These are phyloP conservation scores for Karstenula rhodostoma DNA, from an alignment of 2,329 filamentous ascomycete species.

Conservation along the genomic window DNA sequence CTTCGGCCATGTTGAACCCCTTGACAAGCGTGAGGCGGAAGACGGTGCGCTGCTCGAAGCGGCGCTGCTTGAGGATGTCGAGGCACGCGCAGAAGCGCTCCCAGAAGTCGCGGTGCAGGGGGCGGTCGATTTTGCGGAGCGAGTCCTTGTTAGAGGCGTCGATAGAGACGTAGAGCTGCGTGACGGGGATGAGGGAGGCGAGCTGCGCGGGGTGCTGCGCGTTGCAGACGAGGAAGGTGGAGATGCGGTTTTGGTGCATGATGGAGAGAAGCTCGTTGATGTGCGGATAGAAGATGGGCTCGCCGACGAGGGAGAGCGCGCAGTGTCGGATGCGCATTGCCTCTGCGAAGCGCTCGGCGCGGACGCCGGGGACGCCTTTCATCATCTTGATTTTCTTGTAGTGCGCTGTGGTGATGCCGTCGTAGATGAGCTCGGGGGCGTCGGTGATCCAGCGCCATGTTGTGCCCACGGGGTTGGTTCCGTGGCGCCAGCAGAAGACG, in stretches of 20 bases:
- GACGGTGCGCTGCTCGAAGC: conserved; percentile 88
- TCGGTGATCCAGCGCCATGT: conserved; percentile 98
- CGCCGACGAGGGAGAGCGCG: conserved; percentile 88
- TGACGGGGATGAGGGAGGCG: conserved; percentile 81
- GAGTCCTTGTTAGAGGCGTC: conserved; percentile 92
- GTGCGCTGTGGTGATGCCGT: conserved; percentile 88
- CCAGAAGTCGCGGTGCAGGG: conserved; percentile 96
- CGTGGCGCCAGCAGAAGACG: conserved; percentile 98
- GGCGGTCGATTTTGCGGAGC: conserved; percentile 86
- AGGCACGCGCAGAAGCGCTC: conserved; percentile 92
- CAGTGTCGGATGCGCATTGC: conserved; percentile 94
- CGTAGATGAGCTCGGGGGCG: conserved; percentile 86
- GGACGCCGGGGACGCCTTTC: conserved; percentile 89
- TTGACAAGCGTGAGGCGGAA: conserved; percentile 96
- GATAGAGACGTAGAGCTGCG: conserved; percentile 95
- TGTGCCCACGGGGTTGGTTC: conserved; percentile 95
- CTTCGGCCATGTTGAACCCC: conserved; percentile 96
- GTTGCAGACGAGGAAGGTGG: conserved; percentile 95
- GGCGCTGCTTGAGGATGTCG: conserved; percentile 84
- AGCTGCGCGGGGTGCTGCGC: conserved; percentile 95
- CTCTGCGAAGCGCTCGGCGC: conserved; percentile 90
- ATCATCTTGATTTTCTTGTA: conserved; percentile 99
- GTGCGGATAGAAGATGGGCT: conserved; percentile 98
- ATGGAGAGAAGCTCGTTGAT: conserved; percentile 91
- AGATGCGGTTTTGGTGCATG: conserved; percentile 86